Base-by-base conservation (phyloP, 306 rosid genomes). In the Neltuma alba region DNA sequence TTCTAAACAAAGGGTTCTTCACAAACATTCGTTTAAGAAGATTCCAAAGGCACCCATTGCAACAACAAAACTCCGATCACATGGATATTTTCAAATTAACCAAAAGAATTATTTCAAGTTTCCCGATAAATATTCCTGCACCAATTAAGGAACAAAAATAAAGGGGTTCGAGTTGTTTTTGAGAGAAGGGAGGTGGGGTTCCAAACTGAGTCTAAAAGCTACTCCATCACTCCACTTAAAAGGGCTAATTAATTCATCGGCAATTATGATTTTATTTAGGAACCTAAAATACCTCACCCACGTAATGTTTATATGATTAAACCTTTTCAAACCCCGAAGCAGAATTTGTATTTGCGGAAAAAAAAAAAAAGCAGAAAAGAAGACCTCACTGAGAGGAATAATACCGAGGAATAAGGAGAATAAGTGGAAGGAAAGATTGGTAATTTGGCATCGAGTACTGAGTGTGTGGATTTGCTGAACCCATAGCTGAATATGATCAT, bases 331-430 rank as follows among this genome's bases (percentile, higher is more conserved):
- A 21, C 50, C 38, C 76, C 42, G 41, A 75, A 57, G 31, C 69
- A 16, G 28, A 75, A 52, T 65, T 48, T 44, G 48, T 42, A 41
- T 14, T 41, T 13, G 44, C 9, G 6, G 30, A 23, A 23, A 21
- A 23, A 47, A 16, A 55, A n/a, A 21, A n/a, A n/a, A n/a, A n/a
- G n/a, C n/a, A n/a, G n/a, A n/a, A n/a, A n/a, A n/a, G n/a, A n/a
- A 20, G 27, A 66, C 60, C 63, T 66, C 64, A 34, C 30, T 9
- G 20, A 40, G 78, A 62, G 62, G 72, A 74, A 50, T 38, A 20
- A 52, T 74, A 41, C 36, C 72, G 62, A 75, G 60, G 66, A 70
- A 75, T 34, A 61, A 16, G 70, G 74, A 36, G 66, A 70, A 63
- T 50, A 14, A 10, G 41, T 45, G 62, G n/a, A 18, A 42, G 30